Evolutionary conservation across 306 rosid species (phyloP).

Genomic region (Cucurbita ficifolia): DNA sequence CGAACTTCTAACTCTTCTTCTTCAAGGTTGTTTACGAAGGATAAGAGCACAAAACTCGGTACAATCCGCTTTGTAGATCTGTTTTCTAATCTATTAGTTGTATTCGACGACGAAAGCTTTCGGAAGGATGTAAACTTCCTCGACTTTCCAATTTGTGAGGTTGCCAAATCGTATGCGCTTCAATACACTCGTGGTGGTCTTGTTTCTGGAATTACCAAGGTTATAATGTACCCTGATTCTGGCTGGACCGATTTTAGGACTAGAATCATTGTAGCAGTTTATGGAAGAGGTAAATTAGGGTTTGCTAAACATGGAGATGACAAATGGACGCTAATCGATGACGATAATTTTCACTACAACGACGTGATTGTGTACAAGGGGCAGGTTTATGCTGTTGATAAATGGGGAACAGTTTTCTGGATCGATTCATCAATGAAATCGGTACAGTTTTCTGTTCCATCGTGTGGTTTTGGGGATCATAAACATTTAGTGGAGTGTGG

Average conservation of each 20-base stretch:
- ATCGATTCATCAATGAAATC: slow-evolving; percentile 22
- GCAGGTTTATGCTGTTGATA: slow-evolving; percentile 50
- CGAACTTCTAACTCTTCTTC: background rate
- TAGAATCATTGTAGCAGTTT: slow-evolving; percentile 20
- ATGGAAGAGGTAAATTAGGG: slow-evolving; percentile 28
- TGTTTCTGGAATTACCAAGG: slow-evolving; percentile 18
- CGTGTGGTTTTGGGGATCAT: slow-evolving; percentile 37
- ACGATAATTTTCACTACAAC: slow-evolving; percentile 25
- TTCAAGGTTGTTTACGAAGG: slow-evolving; percentile 12
- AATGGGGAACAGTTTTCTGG: slow-evolving; percentile 48
- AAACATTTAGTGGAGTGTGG: slow-evolving; percentile 54
- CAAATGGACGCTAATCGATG: slow-evolving; percentile 24
- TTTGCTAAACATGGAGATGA: slow-evolving; percentile 23
- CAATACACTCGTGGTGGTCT: background rate
- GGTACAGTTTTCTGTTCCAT: slow-evolving; percentile 35
- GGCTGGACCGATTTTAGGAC: slow-evolving; percentile 16
- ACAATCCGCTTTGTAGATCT: slow-evolving; percentile 10
- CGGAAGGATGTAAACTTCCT: slow-evolving; percentile 6
- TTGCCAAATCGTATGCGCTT: slow-evolving; percentile 5
- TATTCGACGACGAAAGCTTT: background rate
- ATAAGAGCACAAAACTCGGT: slow-evolving; percentile 2
- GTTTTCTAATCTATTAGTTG: background rate
- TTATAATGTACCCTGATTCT: slow-evolving; percentile 27
- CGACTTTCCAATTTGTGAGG: slow-evolving; percentile 6
- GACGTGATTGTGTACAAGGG: slow-evolving; percentile 42